Evolutionary conservation across 331 rosid genomes (phyloP).

Genomic region (Acacia pycnantha): DNA sequence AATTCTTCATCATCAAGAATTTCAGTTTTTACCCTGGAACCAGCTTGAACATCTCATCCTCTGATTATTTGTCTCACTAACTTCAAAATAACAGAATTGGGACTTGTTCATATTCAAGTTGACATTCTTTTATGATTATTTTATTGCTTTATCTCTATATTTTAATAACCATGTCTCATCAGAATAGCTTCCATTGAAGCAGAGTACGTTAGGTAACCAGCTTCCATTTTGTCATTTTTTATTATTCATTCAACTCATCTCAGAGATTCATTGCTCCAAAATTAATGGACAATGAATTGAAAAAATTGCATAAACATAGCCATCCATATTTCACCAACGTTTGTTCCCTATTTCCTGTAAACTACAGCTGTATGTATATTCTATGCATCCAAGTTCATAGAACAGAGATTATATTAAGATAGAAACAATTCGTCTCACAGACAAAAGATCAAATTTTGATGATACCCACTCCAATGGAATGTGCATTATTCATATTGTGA

Average conservation of each 20-base stretch:
- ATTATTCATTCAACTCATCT: not conserved
- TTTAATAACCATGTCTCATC: not conserved
- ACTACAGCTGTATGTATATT: not conserved
- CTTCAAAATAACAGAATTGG: not conserved
- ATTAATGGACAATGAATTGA: not conserved
- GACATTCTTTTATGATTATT: not conserved
- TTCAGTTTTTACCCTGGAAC: not conserved
- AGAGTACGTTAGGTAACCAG: not conserved
- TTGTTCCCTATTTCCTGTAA: not conserved
- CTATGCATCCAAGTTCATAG: not conserved
- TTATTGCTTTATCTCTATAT: not conserved
- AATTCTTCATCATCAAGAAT: not conserved
- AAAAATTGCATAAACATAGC: not conserved
- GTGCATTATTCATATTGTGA: conserved; percentile 11
- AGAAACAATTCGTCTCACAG: not conserved
- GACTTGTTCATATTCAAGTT: not conserved
- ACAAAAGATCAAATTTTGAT: conserved; percentile 20
- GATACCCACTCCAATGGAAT: not conserved
- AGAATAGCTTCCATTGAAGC: not conserved
- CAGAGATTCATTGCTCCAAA: not conserved
- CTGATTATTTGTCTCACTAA: not conserved
- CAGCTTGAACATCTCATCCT: not conserved
- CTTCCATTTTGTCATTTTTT: not conserved
- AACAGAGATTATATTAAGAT: not conserved
- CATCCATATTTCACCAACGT: conserved; percentile 12